These are phyloP conservation scores for Pichia sp. DNA, from an alignment of 1,139 yeast genomes.

Conservation along the genomic window DNA sequence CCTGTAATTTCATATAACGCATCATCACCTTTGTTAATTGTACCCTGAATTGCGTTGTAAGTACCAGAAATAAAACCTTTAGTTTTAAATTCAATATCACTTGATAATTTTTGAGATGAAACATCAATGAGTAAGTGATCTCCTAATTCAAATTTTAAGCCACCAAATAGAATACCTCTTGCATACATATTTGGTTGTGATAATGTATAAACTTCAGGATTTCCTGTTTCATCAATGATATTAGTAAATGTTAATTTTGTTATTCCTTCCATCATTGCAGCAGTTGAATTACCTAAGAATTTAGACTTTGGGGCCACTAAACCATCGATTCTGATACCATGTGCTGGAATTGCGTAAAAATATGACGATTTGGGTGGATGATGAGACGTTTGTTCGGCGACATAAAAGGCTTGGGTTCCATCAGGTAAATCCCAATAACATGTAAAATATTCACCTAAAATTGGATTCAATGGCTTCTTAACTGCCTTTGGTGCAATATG, in stretches of 20 bases:
- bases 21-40: slow-evolving; percentile 51
- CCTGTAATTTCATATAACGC: slow-evolving; percentile 65
- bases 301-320: slow-evolving; percentile 78
- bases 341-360: slow-evolving; percentile 78
- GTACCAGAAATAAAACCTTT: slow-evolving; percentile 92
- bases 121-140: slow-evolving; percentile 79
- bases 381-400: slow-evolving; percentile 92
- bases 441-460: slow-evolving; percentile 81
- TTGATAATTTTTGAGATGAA: slow-evolving; percentile 50
- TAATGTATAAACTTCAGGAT: slow-evolving; percentile 61
- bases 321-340: slow-evolving; percentile 82
- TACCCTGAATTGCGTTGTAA: slow-evolving; percentile 83
- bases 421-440: slow-evolving; percentile 87
- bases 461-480: slow-evolving; percentile 92
- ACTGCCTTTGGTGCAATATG: slow-evolving; percentile 98
- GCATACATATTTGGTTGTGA: slow-evolving; percentile 95
- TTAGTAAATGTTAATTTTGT: slow-evolving; percentile 69
- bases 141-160: slow-evolving; percentile 82
- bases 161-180: slow-evolving; percentile 89
- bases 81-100: slow-evolving; percentile 88
- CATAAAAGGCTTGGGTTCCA: slow-evolving; percentile 63
- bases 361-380: slow-evolving; percentile 98
- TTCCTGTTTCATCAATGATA: slow-evolving; percentile 39
- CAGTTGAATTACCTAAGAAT: slow-evolving; percentile 92
- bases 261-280: slow-evolving; percentile 93